phyloP scores from a whole-genome alignment of 805 yeast species.

The Saturnispora bothae region DNA sequence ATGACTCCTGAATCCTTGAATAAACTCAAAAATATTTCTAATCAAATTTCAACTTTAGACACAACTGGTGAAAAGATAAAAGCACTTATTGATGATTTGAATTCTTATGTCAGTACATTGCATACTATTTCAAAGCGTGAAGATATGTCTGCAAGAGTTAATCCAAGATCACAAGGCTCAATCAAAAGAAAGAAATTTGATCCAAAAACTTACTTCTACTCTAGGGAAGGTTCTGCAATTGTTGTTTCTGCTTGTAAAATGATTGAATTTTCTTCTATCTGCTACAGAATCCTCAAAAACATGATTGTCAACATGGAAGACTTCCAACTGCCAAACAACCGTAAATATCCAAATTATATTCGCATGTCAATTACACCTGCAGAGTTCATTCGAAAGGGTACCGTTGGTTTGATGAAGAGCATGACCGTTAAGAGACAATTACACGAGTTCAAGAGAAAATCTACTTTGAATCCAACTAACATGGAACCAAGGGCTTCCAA shows the following conservation, averaged over 20 bases:
- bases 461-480: slow-evolving; percentile 4
- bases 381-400: slow-evolving; percentile 49
- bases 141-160: slow-evolving; percentile 12
- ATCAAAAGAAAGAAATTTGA: not conserved
- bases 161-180: slow-evolving; percentile 4
- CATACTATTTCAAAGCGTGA: slow-evolving; percentile 29
- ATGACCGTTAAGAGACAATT: slow-evolving; percentile 25
- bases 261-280: slow-evolving; percentile 37
- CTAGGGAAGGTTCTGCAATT: slow-evolving; percentile 51
- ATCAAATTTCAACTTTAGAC: slow-evolving; percentile 42
- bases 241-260: slow-evolving; percentile 31
- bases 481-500: slow-evolving; percentile 18
- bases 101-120: slow-evolving; percentile 50
- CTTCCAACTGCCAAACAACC: slow-evolving; percentile 45
- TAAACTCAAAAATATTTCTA: slow-evolving; percentile 23
- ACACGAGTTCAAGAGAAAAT: slow-evolving; percentile 7
- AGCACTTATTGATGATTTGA: slow-evolving; percentile 54
- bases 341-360: slow-evolving; percentile 59
- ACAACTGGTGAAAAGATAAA: slow-evolving; percentile 30
- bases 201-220: slow-evolving; percentile 34
- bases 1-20: slow-evolving; percentile 13
- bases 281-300: slow-evolving; percentile 46
- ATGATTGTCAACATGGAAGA: slow-evolving; percentile 43
- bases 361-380: slow-evolving; percentile 47
- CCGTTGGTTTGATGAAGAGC: slow-evolving; percentile 45